A percentile compares a stretch with the other conserved stretches of the same genome.
Evolutionary conservation across 371 early-diverging fungal genomes (phyloP).

Genomic region (Entomophthora muscae): DNA sequence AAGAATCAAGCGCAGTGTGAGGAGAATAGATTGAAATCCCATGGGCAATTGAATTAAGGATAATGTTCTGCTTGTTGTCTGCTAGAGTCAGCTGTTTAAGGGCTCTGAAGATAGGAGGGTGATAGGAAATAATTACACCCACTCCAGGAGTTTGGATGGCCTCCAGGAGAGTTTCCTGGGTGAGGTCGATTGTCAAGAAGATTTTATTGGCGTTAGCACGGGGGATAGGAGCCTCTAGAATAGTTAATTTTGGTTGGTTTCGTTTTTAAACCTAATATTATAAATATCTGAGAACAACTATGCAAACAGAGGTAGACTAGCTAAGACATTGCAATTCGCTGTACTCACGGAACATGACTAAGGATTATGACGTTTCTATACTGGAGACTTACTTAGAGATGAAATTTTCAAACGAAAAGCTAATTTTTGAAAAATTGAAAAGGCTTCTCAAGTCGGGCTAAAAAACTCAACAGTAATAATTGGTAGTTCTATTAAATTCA

Average conservation of each 20-base stretch:
- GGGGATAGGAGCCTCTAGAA: slow-evolving; percentile 8
- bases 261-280: not conserved
- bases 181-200: slow-evolving; percentile 91
- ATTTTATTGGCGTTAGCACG: slow-evolving; percentile 22
- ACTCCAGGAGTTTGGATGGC: slow-evolving; percentile 58
- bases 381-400: too few species aligned
- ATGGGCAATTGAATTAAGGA: slow-evolving; percentile 60
- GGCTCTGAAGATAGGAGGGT: slow-evolving; percentile 86
- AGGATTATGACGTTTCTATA: too few species aligned
- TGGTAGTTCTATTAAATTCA: too few species aligned
- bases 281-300: too few species aligned
- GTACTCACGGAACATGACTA: too few species aligned
- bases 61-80: slow-evolving; percentile 64
- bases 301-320: too few species aligned
- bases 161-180: slow-evolving; percentile 74
- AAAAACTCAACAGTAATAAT: too few species aligned
- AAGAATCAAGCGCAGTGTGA: slow-evolving; percentile 89
- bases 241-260: slow-evolving; percentile 5
- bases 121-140: slow-evolving; percentile 88
- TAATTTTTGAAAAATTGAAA: too few species aligned
- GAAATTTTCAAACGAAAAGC: too few species aligned
- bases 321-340: too few species aligned
- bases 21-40: slow-evolving; percentile 91
- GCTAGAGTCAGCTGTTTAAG: slow-evolving; percentile 62
- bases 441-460: too few species aligned